Evolutionary conservation across 768 basidiomycete species (phyloP).

Genomic region (Austroboletus eburneus): DNA sequence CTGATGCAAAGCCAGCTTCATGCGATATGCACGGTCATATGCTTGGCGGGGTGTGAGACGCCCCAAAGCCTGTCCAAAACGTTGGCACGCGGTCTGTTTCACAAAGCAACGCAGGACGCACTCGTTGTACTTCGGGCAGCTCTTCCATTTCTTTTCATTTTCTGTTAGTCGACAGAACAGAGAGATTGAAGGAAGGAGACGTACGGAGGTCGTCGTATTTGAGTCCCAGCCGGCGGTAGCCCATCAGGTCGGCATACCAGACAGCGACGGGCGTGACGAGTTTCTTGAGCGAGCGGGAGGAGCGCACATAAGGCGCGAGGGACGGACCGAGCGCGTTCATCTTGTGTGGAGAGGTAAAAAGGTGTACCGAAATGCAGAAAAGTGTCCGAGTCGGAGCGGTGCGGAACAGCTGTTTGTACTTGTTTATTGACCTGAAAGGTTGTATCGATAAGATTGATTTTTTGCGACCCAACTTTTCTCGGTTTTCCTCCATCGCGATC

Average conservation of each 20-base stretch:
- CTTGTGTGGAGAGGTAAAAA: slow-evolving; percentile 1
- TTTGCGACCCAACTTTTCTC: no score
- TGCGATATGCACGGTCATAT: slow-evolving; percentile 89
- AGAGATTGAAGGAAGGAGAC: slow-evolving; percentile 30
- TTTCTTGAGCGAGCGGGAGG: slow-evolving; percentile 61
- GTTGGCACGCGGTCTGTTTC: background rate
- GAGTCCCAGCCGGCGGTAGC: slow-evolving; percentile 86
- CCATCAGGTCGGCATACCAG: slow-evolving; percentile 76
- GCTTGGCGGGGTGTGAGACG: slow-evolving; percentile 76
- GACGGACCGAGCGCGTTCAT: slow-evolving; percentile 61
- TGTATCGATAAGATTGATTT: background rate
- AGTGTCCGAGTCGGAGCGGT: slow-evolving; percentile 9
- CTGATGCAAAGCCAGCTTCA: slow-evolving; percentile 74
- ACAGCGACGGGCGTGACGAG: slow-evolving; percentile 74
- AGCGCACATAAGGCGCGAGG: slow-evolving; percentile 70
- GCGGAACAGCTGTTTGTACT: slow-evolving; percentile 36
- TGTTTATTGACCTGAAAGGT: slow-evolving; percentile 36
- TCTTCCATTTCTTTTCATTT: slow-evolving; percentile 72
- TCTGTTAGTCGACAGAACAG: no score
- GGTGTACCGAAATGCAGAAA: background rate
- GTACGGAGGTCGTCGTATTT: slow-evolving; percentile 92
- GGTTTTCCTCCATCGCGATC: slow-evolving; percentile 29
- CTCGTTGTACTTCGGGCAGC: slow-evolving; percentile 71
- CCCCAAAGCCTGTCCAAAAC: slow-evolving; percentile 59
- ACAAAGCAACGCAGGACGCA: slow-evolving; percentile 30